Percentiles rank a stretch among this genome's conserved stretches.
Evolutionary conservation across 1,139 yeast genomes (phyloP).

Genomic region (Saccharomyces uvarum): DNA sequence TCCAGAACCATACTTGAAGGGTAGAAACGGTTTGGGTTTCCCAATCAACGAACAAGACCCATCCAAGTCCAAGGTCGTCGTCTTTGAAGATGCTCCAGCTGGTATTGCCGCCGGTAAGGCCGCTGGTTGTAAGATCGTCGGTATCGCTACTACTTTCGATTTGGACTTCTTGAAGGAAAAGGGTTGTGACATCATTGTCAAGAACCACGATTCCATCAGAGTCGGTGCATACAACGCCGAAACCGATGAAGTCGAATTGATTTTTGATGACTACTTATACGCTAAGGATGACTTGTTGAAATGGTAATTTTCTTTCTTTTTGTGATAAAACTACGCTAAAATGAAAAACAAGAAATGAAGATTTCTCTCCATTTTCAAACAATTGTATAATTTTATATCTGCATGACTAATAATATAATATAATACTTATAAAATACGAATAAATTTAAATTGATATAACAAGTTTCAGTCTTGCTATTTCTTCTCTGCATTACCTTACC

Average conservation of each 20-base stretch:
- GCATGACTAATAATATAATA: not conserved
- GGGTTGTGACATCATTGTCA: constrained; percentile 77
- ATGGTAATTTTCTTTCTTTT: constrained; percentile 22
- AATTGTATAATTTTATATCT: not conserved
- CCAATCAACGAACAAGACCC: constrained; percentile 37
- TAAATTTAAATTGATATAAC: not conserved
- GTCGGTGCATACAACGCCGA: constrained; percentile 35
- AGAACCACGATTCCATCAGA: constrained; percentile 52
- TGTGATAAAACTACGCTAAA: constrained; percentile 1
- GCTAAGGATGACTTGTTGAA: constrained; percentile 34
- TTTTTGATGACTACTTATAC: constrained; percentile 34
- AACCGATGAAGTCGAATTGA: constrained; percentile 34
- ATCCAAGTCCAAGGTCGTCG: constrained; percentile 45
- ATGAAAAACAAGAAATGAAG: not conserved
- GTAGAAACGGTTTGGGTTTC: constrained; percentile 54
- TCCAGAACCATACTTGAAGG: constrained; percentile 72
- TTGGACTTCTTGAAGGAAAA: constrained; percentile 62
- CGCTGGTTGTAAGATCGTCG: constrained; percentile 78
- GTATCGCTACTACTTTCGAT: constrained; percentile 75
- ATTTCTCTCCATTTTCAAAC: not conserved
- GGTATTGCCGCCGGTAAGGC: constrained; percentile 82
- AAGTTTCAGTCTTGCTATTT: constrained; percentile 10
- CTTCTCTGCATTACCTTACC: constrained; percentile 12
- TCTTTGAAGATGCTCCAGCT: constrained; percentile 32
- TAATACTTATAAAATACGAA: not conserved